Conservation (phyloP, 1,284 basidiomycete species). For the Apiotrichum gracile region DNA sequence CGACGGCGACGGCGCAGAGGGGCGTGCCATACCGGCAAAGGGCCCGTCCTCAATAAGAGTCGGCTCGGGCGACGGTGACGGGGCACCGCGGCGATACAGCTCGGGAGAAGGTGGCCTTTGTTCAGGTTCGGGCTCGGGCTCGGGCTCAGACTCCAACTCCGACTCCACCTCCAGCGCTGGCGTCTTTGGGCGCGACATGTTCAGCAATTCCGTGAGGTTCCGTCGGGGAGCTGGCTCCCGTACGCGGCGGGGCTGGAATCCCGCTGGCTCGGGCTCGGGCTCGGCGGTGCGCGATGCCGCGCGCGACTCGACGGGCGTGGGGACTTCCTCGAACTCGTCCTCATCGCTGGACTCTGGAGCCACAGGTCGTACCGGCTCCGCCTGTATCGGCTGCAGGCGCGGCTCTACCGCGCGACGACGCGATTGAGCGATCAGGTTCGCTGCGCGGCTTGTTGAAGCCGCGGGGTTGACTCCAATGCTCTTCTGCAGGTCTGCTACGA, state of each 20-base stretch:
- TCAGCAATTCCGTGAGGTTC: not conserved
- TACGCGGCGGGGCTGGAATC: not conserved
- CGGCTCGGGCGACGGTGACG: not conserved
- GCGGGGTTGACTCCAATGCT: not conserved
- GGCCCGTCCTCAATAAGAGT: not conserved
- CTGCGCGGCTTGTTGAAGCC: too few species aligned
- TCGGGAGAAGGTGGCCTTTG: not conserved
- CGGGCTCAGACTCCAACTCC: not conserved
- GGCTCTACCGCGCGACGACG: not conserved
- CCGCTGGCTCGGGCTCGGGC: not conserved
- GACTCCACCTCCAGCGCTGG: not conserved
- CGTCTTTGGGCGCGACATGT: not conserved
- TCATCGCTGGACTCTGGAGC: slow-evolving; percentile 13
- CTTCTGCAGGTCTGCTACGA: not conserved
- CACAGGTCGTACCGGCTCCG: too few species aligned
- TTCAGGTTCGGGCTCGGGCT: not conserved
- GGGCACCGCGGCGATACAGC: not conserved
- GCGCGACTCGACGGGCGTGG: not conserved
- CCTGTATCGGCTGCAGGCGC: too few species aligned
- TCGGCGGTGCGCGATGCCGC: not conserved
- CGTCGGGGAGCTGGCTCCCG: not conserved
- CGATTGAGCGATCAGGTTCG: not conserved
- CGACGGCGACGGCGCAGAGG: not conserved
- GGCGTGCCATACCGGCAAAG: not conserved
- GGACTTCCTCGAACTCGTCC: slow-evolving; percentile 23